Evolutionary conservation across 1,284 basidiomycete genomes (phyloP).

Genomic region (Heliocybe sulcata): DNA sequence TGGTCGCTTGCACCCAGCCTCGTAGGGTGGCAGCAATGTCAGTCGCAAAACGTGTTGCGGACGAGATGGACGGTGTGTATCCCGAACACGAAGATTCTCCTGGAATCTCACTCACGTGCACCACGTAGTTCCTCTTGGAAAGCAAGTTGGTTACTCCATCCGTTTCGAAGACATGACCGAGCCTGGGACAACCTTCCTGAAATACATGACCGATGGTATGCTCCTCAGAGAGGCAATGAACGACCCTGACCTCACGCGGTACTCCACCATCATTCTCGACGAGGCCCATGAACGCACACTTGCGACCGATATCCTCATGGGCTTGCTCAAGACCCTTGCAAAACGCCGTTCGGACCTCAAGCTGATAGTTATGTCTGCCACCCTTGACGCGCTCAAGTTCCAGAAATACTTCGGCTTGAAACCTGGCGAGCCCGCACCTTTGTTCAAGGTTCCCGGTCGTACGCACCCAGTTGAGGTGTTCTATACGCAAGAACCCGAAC

Average conservation of each 20-base stretch:
- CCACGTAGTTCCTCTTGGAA: slow-evolving; percentile 73
- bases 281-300: slow-evolving; percentile 98
- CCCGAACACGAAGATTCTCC: not conserved
- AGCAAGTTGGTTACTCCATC: slow-evolving; percentile 96
- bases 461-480: slow-evolving; percentile 96
- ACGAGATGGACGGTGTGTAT: slow-evolving; percentile 89
- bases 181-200: slow-evolving; percentile 84
- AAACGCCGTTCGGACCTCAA: slow-evolving; percentile 86
- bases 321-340: slow-evolving; percentile 74
- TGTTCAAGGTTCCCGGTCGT: slow-evolving; percentile 95
- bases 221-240: slow-evolving; percentile 96
- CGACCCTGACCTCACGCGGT: slow-evolving; percentile 83
- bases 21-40: slow-evolving; percentile 90
- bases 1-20: slow-evolving; percentile 97
- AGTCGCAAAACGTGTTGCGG: slow-evolving; percentile 69
- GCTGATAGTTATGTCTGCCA: slow-evolving; percentile 98
- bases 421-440: slow-evolving; percentile 50
- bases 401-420: slow-evolving; percentile 86
- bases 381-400: slow-evolving; percentile 95
- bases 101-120: not conserved
- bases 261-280: slow-evolving; percentile 97
- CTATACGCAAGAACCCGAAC: slow-evolving; percentile 94
- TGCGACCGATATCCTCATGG: slow-evolving; percentile 98
- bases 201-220: slow-evolving; percentile 99
- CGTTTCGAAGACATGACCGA: slow-evolving; percentile 99